phyloP scores from a whole-genome alignment of 2,329 filamentous ascomycete species.

The Amphichorda felina region DNA sequence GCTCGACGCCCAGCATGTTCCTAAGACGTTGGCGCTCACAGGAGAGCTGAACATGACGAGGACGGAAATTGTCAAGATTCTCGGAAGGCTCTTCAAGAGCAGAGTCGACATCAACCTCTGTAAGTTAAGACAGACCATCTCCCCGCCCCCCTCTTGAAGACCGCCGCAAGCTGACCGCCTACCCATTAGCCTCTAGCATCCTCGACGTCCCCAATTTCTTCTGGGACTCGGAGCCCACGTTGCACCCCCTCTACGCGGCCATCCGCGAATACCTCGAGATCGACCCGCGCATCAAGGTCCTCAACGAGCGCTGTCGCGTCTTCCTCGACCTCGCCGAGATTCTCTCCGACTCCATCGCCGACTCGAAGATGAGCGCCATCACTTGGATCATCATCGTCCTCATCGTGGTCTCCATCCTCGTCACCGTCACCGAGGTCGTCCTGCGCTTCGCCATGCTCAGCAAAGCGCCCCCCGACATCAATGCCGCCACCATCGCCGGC shows the following conservation, averaged over 20 bases:
- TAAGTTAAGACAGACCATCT: conserved; percentile 46
- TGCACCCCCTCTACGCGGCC: conserved; percentile 87
- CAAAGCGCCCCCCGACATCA: background rate
- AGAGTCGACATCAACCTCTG: conserved; percentile 96
- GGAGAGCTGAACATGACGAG: conserved; percentile 85
- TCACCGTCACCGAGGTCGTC: conserved; percentile 82
- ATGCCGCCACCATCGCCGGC: background rate
- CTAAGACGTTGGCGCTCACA: conserved; percentile 77
- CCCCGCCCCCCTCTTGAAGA: background rate
- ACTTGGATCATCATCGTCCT: conserved; percentile 98
- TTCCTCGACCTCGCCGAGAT: conserved; percentile 96
- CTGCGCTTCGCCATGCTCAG: conserved; percentile 69
- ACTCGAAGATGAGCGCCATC: conserved; percentile 90
- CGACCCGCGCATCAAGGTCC: conserved; percentile 85
- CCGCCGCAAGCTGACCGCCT: conserved; percentile 5
- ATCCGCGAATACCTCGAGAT: conserved; percentile 97
- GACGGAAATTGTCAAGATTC: conserved; percentile 82
- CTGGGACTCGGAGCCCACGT: conserved; percentile 92
- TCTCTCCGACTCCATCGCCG: conserved; percentile 79
- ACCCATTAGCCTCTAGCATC: conserved; percentile 68
- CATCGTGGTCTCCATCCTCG: conserved; percentile 80
- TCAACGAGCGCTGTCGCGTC: conserved; percentile 93
- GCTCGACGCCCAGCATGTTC: conserved; percentile 84
- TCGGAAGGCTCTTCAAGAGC: conserved; percentile 84
- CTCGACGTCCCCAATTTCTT: conserved; percentile 95